Evolutionary conservation across 352 stramenopile species (phyloP), one percentile per base, ranked within the genome.

Genomic region (Aphanomyces cochlioides): DNA sequence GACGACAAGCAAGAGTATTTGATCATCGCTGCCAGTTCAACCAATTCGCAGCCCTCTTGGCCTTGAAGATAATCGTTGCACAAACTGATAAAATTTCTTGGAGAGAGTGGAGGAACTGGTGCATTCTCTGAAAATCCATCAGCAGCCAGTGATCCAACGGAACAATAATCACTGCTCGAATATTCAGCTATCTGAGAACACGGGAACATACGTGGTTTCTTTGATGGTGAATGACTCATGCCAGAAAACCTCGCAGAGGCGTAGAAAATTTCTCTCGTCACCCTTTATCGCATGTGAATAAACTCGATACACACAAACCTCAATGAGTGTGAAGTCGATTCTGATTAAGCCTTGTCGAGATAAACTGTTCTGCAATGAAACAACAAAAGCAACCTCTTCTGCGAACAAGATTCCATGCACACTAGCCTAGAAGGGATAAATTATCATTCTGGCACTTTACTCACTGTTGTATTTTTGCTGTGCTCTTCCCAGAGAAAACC

Each of bases 271-370:
- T 37, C 19, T 13, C n/a, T 61, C 54, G 34, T 61, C 54, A 45
- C 54, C 54, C 54, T 61, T 10, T 7, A 39, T 40, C 28, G 13
- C 21, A 58, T 13, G 28, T 58, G 28, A 28, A 28, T 58, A 13
- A 19, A 58, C 37, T 34, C 13, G 13, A 53, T 58, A 34, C 28
- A 2, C n/a, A 13, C 50, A 10, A 4, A 58, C 50, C 50, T 58
- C 50, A 58, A 58, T 58, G 8, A n/a, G 50, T 3, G 17, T 61
- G n/a, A 61, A 61, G n/a, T 61, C 54, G 54, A 61, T 37, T 61
- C 21, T 37, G 19, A 61, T 40, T 37, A 21, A 45, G 54, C 54
- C 54, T 39, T 40, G 5, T 12, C 43, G 19, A n/a, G 7, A n/a
- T 28, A 7, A 40, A n/a, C 50, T 21, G 28, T 13, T 34, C 37